phyloP scores from a whole-genome alignment of 129 eudicot genomes.

The Tagetes erecta region DNA sequence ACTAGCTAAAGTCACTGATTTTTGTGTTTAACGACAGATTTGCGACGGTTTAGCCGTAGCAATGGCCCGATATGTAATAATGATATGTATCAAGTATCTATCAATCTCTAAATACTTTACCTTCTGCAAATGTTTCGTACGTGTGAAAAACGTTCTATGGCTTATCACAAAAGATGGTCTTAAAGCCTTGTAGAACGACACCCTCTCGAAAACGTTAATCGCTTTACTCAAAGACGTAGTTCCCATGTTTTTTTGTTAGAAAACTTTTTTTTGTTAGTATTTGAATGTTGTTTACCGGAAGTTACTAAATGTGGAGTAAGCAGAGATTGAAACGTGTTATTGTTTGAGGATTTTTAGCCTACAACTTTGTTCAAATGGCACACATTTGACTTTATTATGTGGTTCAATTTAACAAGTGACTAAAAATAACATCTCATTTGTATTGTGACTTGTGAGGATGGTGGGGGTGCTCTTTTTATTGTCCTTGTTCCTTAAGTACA shows the following conservation, averaged over 20 bases:
- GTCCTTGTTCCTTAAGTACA: too few species aligned
- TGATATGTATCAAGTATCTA: neutral
- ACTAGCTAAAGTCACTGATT: too few species aligned
- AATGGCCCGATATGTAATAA: too few species aligned
- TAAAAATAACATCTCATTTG: constrained; percentile 2
- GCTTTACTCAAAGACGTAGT: constrained; percentile 21
- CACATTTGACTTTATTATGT: constrained; percentile 22
- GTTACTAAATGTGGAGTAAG: neutral
- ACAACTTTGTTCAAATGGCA: neutral
- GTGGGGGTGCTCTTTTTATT: too few species aligned
- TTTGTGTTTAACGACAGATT: too few species aligned
- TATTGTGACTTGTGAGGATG: too few species aligned
- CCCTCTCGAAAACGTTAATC: constrained; percentile 2
- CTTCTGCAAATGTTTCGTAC: constrained; percentile 35
- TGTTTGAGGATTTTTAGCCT: constrained; percentile 26
- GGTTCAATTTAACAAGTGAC: constrained; percentile 14
- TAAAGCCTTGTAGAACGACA: neutral
- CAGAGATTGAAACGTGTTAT: constrained; percentile 13
- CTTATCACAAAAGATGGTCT: constrained; percentile 4
- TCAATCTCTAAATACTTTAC: constrained; percentile 9
- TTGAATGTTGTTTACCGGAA: neutral
- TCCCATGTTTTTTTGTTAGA: constrained; percentile 12
- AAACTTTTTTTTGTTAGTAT: constrained; percentile 12
- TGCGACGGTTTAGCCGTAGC: too few species aligned
- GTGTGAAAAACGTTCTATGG: constrained; percentile 36